These are phyloP conservation scores for Paraphoma chrysanthemicola DNA, from an alignment of 2,329 filamentous ascomycete species.

Conservation along the genomic window DNA sequence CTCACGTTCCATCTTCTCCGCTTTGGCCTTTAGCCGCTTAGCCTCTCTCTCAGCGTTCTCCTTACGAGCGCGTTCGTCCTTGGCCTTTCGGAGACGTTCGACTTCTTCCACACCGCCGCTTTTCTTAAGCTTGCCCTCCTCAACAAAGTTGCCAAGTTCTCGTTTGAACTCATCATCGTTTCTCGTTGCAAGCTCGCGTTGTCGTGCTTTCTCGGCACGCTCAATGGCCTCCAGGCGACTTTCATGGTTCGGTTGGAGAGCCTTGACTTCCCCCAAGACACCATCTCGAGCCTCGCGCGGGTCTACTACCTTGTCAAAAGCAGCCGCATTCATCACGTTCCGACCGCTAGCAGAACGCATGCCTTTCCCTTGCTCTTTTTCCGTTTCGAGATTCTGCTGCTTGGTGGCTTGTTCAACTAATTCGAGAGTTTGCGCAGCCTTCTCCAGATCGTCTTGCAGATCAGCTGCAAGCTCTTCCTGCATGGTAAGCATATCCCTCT, in stretches of 20 bases:
- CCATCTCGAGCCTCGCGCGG: constrained; percentile 86
- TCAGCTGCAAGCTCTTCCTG: constrained; percentile 95
- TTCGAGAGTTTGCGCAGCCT: constrained; percentile 90
- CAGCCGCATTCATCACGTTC: constrained; percentile 42
- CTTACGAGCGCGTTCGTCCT: constrained; percentile 83
- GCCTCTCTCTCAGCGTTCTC: constrained; percentile 70
- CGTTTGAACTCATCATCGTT: constrained; percentile 79
- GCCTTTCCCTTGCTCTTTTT: constrained; percentile 58
- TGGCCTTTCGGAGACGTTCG: constrained; percentile 80
- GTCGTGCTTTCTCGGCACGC: constrained; percentile 88
- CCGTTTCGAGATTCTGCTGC: constrained; percentile 84
- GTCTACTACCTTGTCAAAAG: constrained; percentile 63
- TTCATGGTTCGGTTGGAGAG: constrained; percentile 93
- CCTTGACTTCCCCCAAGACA: constrained; percentile 90
- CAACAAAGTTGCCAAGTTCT: constrained; percentile 84
- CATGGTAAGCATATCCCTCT: constrained; percentile 91
- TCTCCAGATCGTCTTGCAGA: constrained; percentile 92
- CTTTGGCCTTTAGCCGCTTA: constrained; percentile 52
- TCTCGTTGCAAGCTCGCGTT: constrained; percentile 84
- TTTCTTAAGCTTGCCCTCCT: constrained; percentile 93
- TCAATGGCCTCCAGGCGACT: constrained; percentile 93
- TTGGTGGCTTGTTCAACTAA: constrained; percentile 98
- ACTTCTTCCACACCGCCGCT: constrained; percentile 94
- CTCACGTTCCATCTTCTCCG: constrained; percentile 52
- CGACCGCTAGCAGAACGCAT: constrained; percentile 58